Evolutionary conservation across 129 eudicot genomes (phyloP), one percentile per base, ranked within the genome.

Genomic region (Silybum marianum): DNA sequence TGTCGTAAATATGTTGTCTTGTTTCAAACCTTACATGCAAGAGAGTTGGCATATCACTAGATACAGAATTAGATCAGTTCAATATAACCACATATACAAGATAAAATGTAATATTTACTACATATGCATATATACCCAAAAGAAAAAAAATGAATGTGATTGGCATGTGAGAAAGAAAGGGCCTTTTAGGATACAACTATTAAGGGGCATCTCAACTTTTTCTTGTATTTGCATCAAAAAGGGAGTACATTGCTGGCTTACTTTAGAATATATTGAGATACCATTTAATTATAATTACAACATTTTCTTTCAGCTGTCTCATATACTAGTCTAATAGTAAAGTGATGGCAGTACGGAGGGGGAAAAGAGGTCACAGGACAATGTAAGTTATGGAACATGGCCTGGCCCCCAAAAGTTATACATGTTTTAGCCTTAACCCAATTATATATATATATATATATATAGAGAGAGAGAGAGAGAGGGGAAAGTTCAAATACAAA

Each of bases 241-340:
- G 69, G 48, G 78, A 18, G 39, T 3, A 76, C 86, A 83, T 11
- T 24, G 23, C 65, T 54, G 22, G 34, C 72, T 76, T 51, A 21
- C 72, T 83, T 51, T 75, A 76, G 32, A 51, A 58, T 34, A 72
- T 71, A 16, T 25, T 77, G 74, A 40, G 86, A 78, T 42, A 78
- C 21, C 78, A 72, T 62, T 80, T 80, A 51, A 54, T 38, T 80
- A 60, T 18, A 60, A 71, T 65, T 67, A 82, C 82, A 83, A 77
- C 82, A 71, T 70, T 38, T 34, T 22, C n/a, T 36, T 46, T 83
- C 26, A 51, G 19, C 79, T 72, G 48, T 71, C 82, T 74, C 73
- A 19, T 28, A 68, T 16, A 69, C 7, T 30, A 32, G 26, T 40
- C 65, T 18, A 72, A 81, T 63, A 39, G 73, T 26, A 10, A 72